A percentile compares a stretch with the other conserved stretches of the same genome.
phyloP scores from a whole-genome alignment of 2,329 filamentous ascomycete genomes.

The Penicillium oxalicum region DNA sequence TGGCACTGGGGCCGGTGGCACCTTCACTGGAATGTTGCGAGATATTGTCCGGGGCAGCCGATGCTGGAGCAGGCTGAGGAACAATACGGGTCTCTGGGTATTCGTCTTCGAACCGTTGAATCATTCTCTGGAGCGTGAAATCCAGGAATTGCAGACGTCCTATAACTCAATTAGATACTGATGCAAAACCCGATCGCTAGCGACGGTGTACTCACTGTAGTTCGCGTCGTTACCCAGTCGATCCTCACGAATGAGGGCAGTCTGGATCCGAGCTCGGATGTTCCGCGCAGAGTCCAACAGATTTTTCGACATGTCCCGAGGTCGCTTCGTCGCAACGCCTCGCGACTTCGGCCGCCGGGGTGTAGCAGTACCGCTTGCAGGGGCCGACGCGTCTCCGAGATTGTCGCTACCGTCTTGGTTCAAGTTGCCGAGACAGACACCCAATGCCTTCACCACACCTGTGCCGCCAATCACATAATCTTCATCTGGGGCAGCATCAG shows the following conservation, averaged over 20 bases:
- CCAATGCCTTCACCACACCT: conserved; percentile 87
- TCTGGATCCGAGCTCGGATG: conserved; percentile 76
- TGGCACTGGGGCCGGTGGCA: conserved; percentile 22
- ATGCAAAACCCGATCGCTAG: not conserved
- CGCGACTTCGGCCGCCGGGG: conserved; percentile 48
- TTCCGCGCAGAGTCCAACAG: conserved; percentile 81
- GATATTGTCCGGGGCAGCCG: conserved; percentile 21
- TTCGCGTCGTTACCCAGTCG: conserved; percentile 65
- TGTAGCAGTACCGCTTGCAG: conserved; percentile 50
- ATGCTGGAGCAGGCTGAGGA: conserved; percentile 16
- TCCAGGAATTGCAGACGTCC: conserved; percentile 80
- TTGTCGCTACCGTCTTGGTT: conserved; percentile 46
- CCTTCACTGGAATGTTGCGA: conserved; percentile 34
- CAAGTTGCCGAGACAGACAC: conserved; percentile 81
- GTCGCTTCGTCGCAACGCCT: conserved; percentile 54
- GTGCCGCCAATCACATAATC: conserved; percentile 96
- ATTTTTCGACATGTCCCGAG: conserved; percentile 90
- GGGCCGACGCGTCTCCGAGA: conserved; percentile 34
- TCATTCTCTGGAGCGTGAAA: conserved; percentile 81
- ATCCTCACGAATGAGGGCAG: conserved; percentile 71
- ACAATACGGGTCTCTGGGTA: conserved; percentile 76
- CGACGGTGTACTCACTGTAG: conserved; percentile 57
- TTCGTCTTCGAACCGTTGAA: conserved; percentile 91
- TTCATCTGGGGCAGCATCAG: conserved; percentile 71
- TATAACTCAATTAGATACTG: conserved; percentile 33